Evolutionary conservation across 164 flowering plant genomes (phyloP).

Genomic region (Stephania japonica): DNA sequence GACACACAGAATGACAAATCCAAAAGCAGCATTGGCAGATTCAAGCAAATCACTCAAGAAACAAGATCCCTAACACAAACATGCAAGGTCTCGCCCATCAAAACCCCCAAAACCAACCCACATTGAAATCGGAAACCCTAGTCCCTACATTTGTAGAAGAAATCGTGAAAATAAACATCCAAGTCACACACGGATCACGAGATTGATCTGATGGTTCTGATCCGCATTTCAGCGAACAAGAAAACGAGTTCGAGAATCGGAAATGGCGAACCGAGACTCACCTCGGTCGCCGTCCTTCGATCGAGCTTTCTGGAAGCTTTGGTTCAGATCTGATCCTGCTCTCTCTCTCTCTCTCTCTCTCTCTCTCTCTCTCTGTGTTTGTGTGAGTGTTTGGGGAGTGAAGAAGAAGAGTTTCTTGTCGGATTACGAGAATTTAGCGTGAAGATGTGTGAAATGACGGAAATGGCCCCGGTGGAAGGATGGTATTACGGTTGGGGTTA

Average conservation of each 20-base stretch:
- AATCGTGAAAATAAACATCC: neutral
- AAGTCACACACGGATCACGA: neutral
- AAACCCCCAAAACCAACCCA: neutral
- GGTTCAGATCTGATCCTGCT: neutral
- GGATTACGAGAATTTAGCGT: neutral
- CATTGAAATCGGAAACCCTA: constrained; percentile 7
- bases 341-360: neutral
- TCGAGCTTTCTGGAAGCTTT: neutral
- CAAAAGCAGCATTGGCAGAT: neutral
- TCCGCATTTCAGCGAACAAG: neutral
- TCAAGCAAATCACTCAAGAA: no score
- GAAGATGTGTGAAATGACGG: neutral
- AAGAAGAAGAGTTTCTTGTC: neutral
- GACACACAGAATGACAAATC: neutral
- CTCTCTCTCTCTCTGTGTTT: neutral
- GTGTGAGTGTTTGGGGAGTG: neutral
- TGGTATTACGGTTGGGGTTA: neutral
- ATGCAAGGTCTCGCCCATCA: neutral
- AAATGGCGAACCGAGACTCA: neutral
- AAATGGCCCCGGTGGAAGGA: neutral
- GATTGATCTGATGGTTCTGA: neutral
- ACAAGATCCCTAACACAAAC: no score
- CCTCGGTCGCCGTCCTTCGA: neutral
- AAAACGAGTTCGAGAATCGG: neutral
- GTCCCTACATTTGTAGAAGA: neutral